Evolutionary conservation across 2,329 filamentous ascomycete genomes (phyloP).

Genomic region (Verticillium nonalfalfae): DNA sequence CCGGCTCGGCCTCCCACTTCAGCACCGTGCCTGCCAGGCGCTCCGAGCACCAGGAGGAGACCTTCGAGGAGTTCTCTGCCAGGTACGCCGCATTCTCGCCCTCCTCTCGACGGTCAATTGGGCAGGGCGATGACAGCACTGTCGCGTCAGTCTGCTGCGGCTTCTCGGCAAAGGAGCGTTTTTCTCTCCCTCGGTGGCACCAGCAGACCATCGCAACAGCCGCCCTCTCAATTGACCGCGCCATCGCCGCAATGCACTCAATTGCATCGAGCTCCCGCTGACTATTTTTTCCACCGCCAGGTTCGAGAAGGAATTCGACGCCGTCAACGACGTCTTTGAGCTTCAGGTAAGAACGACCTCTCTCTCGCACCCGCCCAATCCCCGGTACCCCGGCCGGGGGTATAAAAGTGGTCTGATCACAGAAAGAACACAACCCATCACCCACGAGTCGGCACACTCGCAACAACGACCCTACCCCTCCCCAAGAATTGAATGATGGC

Average conservation of each 20-base stretch:
- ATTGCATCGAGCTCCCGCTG: not conserved
- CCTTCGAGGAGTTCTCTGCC: conserved; percentile 96
- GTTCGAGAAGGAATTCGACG: conserved; percentile 99
- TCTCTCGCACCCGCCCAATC: not conserved
- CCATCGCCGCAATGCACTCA: not conserved
- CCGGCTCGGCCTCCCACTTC: conserved; percentile 48
- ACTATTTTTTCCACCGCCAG: conserved; percentile 36
- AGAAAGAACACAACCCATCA: conserved; percentile 3
- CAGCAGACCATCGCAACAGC: not conserved
- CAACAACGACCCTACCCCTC: no score
- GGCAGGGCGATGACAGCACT: not conserved
- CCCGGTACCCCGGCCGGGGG: not conserved
- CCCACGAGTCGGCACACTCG: no score
- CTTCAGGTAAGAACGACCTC: conserved; percentile 68
- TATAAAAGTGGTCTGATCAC: conserved; percentile 14
- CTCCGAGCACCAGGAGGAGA: conserved; percentile 80
- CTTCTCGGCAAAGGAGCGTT: not conserved
- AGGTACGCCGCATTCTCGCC: conserved; percentile 56
- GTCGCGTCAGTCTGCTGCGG: not conserved
- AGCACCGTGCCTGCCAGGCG: conserved; percentile 54
- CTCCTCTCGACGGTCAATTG: not conserved
- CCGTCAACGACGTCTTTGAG: conserved; percentile 98
- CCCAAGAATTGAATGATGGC: conserved; percentile 2
- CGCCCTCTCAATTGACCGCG: not conserved
- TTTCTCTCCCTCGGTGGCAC: not conserved